These are phyloP conservation scores for Cucurbita moschata DNA, from an alignment of 306 rosid species.

Conservation along the genomic window DNA sequence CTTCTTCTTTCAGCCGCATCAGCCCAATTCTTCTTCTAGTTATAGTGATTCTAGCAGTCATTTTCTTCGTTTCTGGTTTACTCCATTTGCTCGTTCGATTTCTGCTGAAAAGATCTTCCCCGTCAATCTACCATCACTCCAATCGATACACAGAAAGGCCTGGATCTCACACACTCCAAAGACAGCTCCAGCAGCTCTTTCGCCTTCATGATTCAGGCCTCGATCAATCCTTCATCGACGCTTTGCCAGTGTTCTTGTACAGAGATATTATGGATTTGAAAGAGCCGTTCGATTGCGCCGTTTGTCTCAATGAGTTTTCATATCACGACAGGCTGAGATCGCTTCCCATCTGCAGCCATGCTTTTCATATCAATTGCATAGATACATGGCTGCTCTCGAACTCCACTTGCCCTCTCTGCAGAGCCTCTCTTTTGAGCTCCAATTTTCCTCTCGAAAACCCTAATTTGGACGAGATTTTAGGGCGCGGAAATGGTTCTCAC, in stretches of 20 bases:
- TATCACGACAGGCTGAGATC: slow-evolving; percentile 52
- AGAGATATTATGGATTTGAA: slow-evolving; percentile 42
- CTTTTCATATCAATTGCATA: slow-evolving; percentile 66
- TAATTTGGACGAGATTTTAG: slow-evolving; percentile 11
- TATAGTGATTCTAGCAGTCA: slow-evolving; percentile 45
- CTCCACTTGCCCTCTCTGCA: slow-evolving; percentile 85
- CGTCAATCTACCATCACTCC: slow-evolving; percentile 36
- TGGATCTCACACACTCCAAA: slow-evolving; percentile 35
- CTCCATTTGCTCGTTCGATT: slow-evolving; percentile 52
- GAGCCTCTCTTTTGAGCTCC: slow-evolving; percentile 29
- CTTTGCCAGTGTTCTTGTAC: slow-evolving; percentile 58
- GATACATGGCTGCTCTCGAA: slow-evolving; percentile 87
- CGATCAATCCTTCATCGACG: slow-evolving; percentile 51
- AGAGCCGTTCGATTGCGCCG: slow-evolving; percentile 79
- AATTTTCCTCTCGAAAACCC: slow-evolving; percentile 21
- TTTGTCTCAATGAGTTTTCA: slow-evolving; percentile 60
- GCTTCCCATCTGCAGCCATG: slow-evolving; percentile 71
- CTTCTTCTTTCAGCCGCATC: slow-evolving; percentile 38
- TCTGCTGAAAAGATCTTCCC: slow-evolving; percentile 30
- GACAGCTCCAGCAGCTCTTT: slow-evolving; percentile 85
- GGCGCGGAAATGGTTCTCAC: slow-evolving; percentile 21
- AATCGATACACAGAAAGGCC: slow-evolving; percentile 33
- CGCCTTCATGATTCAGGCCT: slow-evolving; percentile 67
- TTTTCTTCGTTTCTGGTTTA: slow-evolving; percentile 56
- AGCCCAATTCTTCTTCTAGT: slow-evolving; percentile 50